A percentile compares a stretch with the other conserved stretches of the same genome.
phyloP scores from a whole-genome alignment of 2,329 filamentous ascomycete species.

The Arthrobotrys sinensis region DNA sequence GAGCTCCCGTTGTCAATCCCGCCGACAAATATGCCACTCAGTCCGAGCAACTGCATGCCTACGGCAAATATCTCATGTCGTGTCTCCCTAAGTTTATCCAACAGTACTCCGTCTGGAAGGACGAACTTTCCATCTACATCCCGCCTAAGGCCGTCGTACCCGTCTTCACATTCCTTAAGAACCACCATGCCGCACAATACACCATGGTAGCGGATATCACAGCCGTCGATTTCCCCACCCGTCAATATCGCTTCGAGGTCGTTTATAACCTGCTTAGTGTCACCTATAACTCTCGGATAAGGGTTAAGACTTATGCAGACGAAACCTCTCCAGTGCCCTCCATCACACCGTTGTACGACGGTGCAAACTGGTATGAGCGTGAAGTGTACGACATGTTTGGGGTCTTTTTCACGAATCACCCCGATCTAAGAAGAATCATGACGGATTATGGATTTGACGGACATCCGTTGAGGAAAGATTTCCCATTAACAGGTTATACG shows the following conservation, averaged over 20 bases:
- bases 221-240: slow-evolving; percentile 93
- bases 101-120: slow-evolving; percentile 99
- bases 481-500: slow-evolving; percentile 97
- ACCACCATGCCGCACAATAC: slow-evolving; percentile 97
- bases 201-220: slow-evolving; percentile 94
- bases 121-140: slow-evolving; percentile 96
- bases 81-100: slow-evolving; percentile 98
- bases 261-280: slow-evolving; percentile 98
- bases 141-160: slow-evolving; percentile 89
- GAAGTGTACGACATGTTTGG: slow-evolving; percentile 98
- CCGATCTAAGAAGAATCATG: slow-evolving; percentile 97
- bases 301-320: slow-evolving; percentile 98
- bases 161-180: slow-evolving; percentile 94
- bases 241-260: slow-evolving; percentile 95
- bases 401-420: slow-evolving; percentile 95
- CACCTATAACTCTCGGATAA: slow-evolving; percentile 94
- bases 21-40: slow-evolving; percentile 93
- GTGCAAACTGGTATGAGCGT: slow-evolving; percentile 98
- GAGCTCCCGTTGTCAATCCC: slow-evolving; percentile 72
- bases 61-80: slow-evolving; percentile 96
- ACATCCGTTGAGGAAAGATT: slow-evolving; percentile 96
- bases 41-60: slow-evolving; percentile 89
- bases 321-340: slow-evolving; percentile 94
- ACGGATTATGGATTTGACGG: slow-evolving; percentile 99
- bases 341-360: slow-evolving; percentile 87